Percentiles rank a stretch among this genome's conserved stretches.
phyloP scores from a whole-genome alignment of 352 stramenopile species.

The Phytopythium mirpurense region DNA sequence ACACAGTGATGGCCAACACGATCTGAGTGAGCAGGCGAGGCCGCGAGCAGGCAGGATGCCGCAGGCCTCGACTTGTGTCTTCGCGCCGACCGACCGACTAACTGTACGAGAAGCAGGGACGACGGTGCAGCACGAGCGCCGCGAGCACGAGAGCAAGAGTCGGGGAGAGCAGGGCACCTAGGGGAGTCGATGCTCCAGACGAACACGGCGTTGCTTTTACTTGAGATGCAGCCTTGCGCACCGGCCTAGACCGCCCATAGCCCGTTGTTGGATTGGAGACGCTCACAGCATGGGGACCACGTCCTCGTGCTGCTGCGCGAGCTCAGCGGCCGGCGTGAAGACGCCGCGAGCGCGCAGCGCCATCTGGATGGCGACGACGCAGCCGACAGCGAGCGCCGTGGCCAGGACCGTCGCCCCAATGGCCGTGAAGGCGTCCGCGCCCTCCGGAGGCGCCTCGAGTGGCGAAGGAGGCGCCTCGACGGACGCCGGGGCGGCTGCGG shows the following conservation, averaged over 20 bases:
- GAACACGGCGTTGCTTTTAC: slow-evolving; percentile 5
- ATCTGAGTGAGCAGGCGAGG: slow-evolving; percentile 41
- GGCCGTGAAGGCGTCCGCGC: slow-evolving; percentile 29
- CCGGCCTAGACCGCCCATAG: too few species aligned
- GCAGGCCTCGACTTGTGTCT: neutral
- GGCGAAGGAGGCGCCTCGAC: slow-evolving; percentile 4
- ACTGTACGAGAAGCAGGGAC: slow-evolving; percentile 7
- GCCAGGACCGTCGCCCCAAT: slow-evolving; percentile 45
- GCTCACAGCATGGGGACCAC: slow-evolving; percentile 48
- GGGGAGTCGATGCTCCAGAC: neutral
- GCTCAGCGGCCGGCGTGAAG: slow-evolving; percentile 26
- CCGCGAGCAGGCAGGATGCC: neutral
- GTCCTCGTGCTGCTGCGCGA: slow-evolving; percentile 35
- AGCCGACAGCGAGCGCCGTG: slow-evolving; percentile 24
- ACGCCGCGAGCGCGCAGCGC: slow-evolving; percentile 30
- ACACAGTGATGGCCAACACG: slow-evolving; percentile 86
- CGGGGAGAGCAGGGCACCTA: neutral
- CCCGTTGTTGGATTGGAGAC: too few species aligned
- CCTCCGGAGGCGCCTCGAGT: slow-evolving; percentile 6
- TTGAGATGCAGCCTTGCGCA: neutral
- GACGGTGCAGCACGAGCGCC: neutral
- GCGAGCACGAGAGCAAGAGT: too few species aligned
- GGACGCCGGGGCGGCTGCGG: slow-evolving; percentile 1
- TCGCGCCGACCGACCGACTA: neutral
- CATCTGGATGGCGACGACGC: slow-evolving; percentile 28